phyloP scores from a whole-genome alignment of 306 rosid genomes.

The Cucurbita argyrosperma region DNA sequence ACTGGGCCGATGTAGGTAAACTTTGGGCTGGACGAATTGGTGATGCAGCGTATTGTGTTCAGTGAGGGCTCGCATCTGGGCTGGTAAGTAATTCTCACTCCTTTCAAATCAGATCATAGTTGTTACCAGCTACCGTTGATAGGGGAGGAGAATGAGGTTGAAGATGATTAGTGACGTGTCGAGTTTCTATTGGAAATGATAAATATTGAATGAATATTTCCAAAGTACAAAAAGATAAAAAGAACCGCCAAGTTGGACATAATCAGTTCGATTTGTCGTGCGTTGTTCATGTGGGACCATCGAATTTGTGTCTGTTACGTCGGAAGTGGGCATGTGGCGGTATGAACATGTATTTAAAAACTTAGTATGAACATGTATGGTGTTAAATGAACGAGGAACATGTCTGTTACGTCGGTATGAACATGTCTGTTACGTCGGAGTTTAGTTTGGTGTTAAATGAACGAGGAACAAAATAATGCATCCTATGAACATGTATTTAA shows the following conservation, averaged over 20 bases:
- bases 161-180: neutral
- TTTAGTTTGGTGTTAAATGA: neutral
- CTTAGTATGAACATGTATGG: too few species aligned
- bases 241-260: neutral
- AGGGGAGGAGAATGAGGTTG: neutral
- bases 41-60: conserved; percentile 88
- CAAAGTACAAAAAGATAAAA: too few species aligned
- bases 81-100: conserved; percentile 35
- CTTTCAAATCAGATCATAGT: neutral
- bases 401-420: too few species aligned
- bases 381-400: too few species aligned
- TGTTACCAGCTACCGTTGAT: neutral
- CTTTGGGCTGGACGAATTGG: conserved; percentile 73
- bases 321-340: neutral
- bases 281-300: neutral
- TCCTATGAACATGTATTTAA: neutral
- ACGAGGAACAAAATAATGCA: neutral
- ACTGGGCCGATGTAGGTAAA: conserved; percentile 23
- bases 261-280: too few species aligned
- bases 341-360: too few species aligned
- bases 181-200: too few species aligned
- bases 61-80: conserved; percentile 80
- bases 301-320: neutral
- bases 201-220: too few species aligned
- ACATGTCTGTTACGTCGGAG: too few species aligned